Base-by-base conservation (phyloP, 176 grass and related monocot genomes). In the Cenchrus purpureus region DNA sequence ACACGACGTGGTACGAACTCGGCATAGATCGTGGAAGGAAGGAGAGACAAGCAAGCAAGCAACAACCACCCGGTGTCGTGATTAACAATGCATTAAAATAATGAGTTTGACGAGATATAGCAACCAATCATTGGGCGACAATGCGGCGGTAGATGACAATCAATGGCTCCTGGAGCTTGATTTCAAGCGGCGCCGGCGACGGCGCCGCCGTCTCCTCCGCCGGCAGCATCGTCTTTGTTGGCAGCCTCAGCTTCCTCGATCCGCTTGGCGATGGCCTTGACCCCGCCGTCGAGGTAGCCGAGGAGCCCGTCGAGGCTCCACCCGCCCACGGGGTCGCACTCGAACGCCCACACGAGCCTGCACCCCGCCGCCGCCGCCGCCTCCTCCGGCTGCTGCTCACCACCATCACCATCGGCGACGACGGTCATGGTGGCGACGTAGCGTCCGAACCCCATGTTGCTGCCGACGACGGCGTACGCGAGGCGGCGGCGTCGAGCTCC, bases 291-390 rank as follows among this genome's bases (percentile, higher is more conserved):
- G 44, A 95, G 77, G 77, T 90, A 95, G 1, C n/a, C 83, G 49
- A 90, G 15, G 15, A 95, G 68, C 3, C 70, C 85, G 42, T 95
- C 93, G 20, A 64, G 17, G 82, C 6, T 92, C 90, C 87, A 95
- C 50, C 93, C 93, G 37, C 16, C 51, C 75, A 95, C 74, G 50
- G 93, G 90, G 10, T 95, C 85, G 63, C 93, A 95, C 69, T 92
- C 85, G 79, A 95, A 95, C 73, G 79, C 74, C 93, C 79, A 95
- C 49, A 88, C 79, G 45, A 95, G 79, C 68, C 58, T 81, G 73
- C 90, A 95, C 50, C 78, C 82, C 2, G 3, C 46, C 4, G 2
- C 73, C 6, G 6, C 4, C 37, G 37, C 3, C 37, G 37, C 37
- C 37, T 25, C 25, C 25, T 25, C 25, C 25, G 25, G 25, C 25